Conservation (phyloP, 2,329 filamentous ascomycete species). For the Beauveria varroae region DNA sequence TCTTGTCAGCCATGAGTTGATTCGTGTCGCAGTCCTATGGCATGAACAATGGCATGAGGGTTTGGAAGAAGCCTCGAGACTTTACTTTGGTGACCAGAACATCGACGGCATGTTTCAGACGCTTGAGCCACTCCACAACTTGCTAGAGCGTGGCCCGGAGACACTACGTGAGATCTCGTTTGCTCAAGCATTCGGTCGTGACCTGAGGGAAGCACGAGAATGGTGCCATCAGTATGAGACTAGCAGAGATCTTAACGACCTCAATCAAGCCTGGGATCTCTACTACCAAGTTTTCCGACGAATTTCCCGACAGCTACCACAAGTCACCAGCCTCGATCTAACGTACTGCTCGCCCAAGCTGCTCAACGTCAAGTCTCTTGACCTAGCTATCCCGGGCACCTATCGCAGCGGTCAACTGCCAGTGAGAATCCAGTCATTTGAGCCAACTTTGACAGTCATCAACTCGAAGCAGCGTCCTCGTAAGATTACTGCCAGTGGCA, state of each 20-base stretch:
- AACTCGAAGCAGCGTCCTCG: conserved; percentile 94
- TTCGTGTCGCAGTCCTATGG: conserved; percentile 94
- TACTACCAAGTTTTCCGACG: conserved; percentile 98
- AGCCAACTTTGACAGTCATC: conserved; percentile 83
- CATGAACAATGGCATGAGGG: conserved; percentile 99
- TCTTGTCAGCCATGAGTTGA: conserved; percentile 90
- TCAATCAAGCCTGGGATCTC: conserved; percentile 97
- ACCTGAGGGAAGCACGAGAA: conserved; percentile 88
- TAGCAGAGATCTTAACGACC: conserved; percentile 83
- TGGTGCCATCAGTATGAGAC: conserved; percentile 91
- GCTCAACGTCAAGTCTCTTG: conserved; percentile 74
- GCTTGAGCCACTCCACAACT: conserved; percentile 81
- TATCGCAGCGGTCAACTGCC: conserved; percentile 74
- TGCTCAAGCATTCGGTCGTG: conserved; percentile 91
- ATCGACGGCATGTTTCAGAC: conserved; percentile 96
- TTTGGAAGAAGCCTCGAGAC: conserved; percentile 86
- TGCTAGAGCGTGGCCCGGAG: conserved; percentile 84
- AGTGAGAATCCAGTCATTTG: conserved; percentile 81
- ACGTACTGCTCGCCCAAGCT: conserved; percentile 96
- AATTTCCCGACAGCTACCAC: conserved; percentile 86
- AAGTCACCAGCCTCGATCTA: conserved; percentile 85
- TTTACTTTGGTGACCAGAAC: conserved; percentile 97
- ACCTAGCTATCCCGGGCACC: conserved; percentile 91
- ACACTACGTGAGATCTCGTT: conserved; percentile 96
- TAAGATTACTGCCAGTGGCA: conserved; percentile 81